Evolutionary conservation across 2,329 filamentous ascomycete species (phyloP).

Genomic region (Hymenoscyphus occultus): DNA sequence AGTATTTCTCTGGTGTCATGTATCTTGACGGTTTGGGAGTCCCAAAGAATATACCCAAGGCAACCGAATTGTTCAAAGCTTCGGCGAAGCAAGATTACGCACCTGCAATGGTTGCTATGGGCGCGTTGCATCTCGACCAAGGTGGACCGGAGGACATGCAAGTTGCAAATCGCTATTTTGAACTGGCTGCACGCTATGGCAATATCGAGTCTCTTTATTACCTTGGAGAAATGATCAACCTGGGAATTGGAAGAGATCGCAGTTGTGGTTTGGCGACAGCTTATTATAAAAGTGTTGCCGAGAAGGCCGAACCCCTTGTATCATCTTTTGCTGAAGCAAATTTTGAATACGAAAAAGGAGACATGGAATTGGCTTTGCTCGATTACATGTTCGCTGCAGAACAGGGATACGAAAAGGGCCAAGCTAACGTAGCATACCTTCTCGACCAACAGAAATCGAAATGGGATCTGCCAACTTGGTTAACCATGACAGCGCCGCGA

Average conservation of each 20-base stretch:
- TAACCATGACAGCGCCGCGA: conserved; percentile 36
- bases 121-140: conserved; percentile 68
- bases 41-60: conserved; percentile 56
- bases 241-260: conserved; percentile 62
- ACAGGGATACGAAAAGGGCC: conserved; percentile 67
- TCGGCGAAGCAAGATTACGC: conserved; percentile 67
- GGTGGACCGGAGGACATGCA: conserved; percentile 45
- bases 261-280: conserved; percentile 64
- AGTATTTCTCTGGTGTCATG: conserved; percentile 69
- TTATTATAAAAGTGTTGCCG: conserved; percentile 63
- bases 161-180: conserved; percentile 63
- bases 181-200: conserved; percentile 64
- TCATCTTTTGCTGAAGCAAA: conserved; percentile 67
- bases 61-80: conserved; percentile 62
- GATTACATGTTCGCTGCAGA: conserved; percentile 71
- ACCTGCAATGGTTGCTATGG: conserved; percentile 63
- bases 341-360: conserved; percentile 59
- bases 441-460: conserved; percentile 61
- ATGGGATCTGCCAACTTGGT: conserved; percentile 43
- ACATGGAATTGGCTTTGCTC: conserved; percentile 62
- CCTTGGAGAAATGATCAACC: conserved; percentile 65
- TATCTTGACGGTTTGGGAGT: conserved; percentile 66
- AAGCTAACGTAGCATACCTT: conserved; percentile 70
- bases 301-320: conserved; percentile 54
- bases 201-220: conserved; percentile 73